phyloP scores from a whole-genome alignment of 176 grass and related monocot genomes.

The Carex myosuroides region DNA sequence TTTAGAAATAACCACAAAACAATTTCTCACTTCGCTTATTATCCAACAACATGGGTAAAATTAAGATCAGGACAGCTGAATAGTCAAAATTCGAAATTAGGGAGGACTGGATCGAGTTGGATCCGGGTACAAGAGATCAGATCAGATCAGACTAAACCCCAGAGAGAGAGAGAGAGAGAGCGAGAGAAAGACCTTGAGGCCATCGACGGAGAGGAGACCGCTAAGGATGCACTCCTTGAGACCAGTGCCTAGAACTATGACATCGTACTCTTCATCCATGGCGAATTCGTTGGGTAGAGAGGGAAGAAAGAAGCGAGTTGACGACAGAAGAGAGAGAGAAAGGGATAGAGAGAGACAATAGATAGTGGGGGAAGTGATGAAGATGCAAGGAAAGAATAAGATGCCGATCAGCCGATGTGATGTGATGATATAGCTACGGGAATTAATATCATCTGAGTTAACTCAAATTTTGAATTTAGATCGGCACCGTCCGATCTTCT shows the following conservation, averaged over 20 bases:
- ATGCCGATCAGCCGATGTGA: conserved; percentile 11
- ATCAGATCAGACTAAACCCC: neutral
- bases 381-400: neutral
- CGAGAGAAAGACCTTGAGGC: conserved; percentile 58
- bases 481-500: no score
- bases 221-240: conserved; percentile 99
- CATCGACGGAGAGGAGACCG: conserved; percentile 88
- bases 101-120: neutral
- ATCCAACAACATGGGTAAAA: neutral
- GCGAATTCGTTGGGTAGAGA: neutral
- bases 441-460: no score
- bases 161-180: neutral
- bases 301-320: neutral
- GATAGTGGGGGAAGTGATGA: conserved; percentile 5
- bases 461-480: no score
- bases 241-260: conserved; percentile 84
- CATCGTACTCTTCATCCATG: conserved; percentile 98
- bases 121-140: neutral
- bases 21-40: neutral
- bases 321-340: neutral
- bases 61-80: neutral
- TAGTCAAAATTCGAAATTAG: neutral
- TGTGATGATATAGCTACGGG: neutral
- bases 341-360: neutral
- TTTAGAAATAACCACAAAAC: neutral